Evolutionary conservation across 2,329 filamentous ascomycete species (phyloP).

Genomic region (Colletotrichum destructivum): DNA sequence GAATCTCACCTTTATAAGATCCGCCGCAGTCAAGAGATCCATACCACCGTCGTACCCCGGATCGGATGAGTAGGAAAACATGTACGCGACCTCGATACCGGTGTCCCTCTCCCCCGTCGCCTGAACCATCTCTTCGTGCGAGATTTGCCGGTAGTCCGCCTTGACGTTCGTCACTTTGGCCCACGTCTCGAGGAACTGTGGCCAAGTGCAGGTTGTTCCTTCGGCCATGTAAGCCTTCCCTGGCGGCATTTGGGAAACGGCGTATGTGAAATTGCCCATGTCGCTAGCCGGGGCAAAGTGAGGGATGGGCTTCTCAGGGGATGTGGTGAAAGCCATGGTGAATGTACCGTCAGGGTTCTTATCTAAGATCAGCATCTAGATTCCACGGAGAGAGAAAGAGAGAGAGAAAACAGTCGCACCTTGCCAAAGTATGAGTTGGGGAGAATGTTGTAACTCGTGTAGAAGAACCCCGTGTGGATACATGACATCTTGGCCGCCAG

Average conservation of each 20-base stretch:
- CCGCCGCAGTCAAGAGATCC: conserved; percentile 58
- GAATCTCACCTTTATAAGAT: conserved; percentile 58
- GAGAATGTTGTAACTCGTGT: conserved; percentile 62
- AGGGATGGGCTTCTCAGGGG: conserved; percentile 55
- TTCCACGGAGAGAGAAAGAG: not conserved
- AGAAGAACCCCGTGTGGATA: conserved; percentile 66
- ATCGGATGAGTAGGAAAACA: conserved; percentile 63
- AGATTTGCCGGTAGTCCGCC: conserved; percentile 57
- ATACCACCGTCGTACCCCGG: conserved; percentile 66
- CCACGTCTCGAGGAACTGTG: conserved; percentile 62
- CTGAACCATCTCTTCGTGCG: conserved; percentile 57
- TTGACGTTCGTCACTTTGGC: conserved; percentile 52
- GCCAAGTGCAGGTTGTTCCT: conserved; percentile 62
- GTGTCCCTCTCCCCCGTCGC: conserved; percentile 56
- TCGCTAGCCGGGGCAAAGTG: conserved; percentile 64
- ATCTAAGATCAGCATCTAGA: conserved; percentile 45
- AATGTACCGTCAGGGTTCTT: conserved; percentile 56
- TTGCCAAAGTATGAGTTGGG: conserved; percentile 63
- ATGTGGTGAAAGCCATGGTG: conserved; percentile 64
- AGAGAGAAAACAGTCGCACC: conserved; percentile 49
- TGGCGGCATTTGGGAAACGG: conserved; percentile 64
- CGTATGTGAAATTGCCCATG: conserved; percentile 63
- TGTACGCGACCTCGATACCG: conserved; percentile 60
- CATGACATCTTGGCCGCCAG: conserved; percentile 66
- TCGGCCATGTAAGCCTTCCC: conserved; percentile 65